Percentiles rank a stretch among this genome's conserved stretches.
Evolutionary conservation across 176 grass and related monocot species (phyloP).

Genomic region (Eragrostis nindensis): DNA sequence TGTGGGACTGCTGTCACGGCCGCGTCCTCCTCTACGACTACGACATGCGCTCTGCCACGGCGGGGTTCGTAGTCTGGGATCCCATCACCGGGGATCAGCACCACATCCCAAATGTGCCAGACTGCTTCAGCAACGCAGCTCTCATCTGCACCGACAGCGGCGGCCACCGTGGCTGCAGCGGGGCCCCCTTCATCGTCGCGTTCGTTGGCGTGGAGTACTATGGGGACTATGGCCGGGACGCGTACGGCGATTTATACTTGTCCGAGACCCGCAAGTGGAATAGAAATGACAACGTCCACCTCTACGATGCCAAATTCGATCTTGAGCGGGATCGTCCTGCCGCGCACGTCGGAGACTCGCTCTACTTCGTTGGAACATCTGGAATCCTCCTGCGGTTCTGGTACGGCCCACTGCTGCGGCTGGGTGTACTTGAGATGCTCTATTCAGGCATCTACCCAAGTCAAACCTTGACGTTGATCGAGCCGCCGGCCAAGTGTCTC

Average conservation of each 20-base stretch:
- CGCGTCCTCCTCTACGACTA: slow-evolving; percentile 15
- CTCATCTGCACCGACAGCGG: background rate
- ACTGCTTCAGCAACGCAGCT: background rate
- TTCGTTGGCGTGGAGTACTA: background rate
- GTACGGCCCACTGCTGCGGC: background rate
- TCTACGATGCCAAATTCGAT: background rate
- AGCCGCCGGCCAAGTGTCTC: background rate
- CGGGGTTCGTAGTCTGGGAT: background rate
- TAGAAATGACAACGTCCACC: background rate
- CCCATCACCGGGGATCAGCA: background rate
- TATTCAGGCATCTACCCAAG: background rate
- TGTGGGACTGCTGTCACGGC: slow-evolving; percentile 4
- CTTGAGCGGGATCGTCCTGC: background rate
- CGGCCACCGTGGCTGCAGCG: background rate
- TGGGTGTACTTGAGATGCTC: background rate
- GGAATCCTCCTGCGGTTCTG: background rate
- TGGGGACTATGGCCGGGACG: background rate
- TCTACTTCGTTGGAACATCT: background rate
- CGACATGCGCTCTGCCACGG: background rate
- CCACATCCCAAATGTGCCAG: background rate
- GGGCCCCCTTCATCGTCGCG: background rate
- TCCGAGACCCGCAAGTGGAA: background rate
- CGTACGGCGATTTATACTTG: background rate
- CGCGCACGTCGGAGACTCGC: background rate
- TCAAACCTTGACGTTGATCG: background rate